Base-by-base conservation (phyloP, 2,329 filamentous ascomycete species). In the Botrytis fragariae region DNA sequence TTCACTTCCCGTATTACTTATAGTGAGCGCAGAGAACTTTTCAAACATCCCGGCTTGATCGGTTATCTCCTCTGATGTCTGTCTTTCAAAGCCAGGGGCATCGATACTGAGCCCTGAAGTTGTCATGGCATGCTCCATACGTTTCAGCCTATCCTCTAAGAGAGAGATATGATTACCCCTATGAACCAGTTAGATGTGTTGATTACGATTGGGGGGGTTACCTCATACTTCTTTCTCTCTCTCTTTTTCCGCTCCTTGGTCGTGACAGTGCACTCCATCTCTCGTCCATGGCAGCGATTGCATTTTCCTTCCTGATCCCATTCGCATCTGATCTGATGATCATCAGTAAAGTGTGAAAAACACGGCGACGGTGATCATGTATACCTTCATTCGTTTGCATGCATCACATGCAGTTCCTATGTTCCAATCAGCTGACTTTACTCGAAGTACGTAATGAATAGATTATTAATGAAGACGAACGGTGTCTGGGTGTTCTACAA, bases 301-400 rank as follows among this genome's bases (percentile, higher is more conserved):
- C 77, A 78, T 57, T 74, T 77, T 62, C 72, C 74, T 48, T 74
- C 71, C n/a, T 44, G 71, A 8, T 76, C 74, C 72, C 76, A 76
- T 73, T 76, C 67, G 42, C 75, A 77, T 75, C 75, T 78, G 54
- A 78, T 77, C 77, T 78, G 35, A 54, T 75, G 25, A 37, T 57
- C 14, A 20, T 51, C 35, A 74, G 62, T 65, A 48, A 57, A 25
- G 62, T 45, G 32, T 39, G 14, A 45, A 67, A n/a, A 35, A 39
- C 35, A 67, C 45, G 16, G 29, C 37, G 45, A 59, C 39, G 29
- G 67, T 42, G 42, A 74, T 60, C 35, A 73, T 73, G 20, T 7
- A 70, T 77, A 74, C 77, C 77, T 78, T 78, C 73, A 77, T 77
- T 44, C 73, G 75, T 72, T 78, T 78, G 71, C 77, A 78, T 72